phyloP scores from a whole-genome alignment of 2,329 filamentous ascomycete species.

The Cercospora citrullina region DNA sequence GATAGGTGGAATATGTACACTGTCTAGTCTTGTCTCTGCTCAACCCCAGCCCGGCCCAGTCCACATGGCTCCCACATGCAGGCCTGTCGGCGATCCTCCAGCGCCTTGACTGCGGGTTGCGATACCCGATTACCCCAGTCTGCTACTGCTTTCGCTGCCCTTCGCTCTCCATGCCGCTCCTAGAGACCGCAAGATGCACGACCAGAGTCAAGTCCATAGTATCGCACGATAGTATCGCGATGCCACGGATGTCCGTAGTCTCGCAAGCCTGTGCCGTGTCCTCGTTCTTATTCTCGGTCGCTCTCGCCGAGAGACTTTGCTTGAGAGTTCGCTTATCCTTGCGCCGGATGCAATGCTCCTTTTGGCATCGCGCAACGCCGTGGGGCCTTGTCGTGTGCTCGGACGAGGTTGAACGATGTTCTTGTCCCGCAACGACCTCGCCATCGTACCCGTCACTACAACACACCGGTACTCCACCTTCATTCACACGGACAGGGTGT shows the following conservation, averaged over 20 bases:
- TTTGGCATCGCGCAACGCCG: constrained; percentile 6
- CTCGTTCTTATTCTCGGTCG: constrained; percentile 12
- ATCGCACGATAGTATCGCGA: not conserved
- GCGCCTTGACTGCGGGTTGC: not conserved
- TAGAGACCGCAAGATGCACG: not conserved
- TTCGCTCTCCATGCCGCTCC: not conserved
- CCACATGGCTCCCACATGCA: constrained; percentile 5
- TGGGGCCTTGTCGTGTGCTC: not conserved
- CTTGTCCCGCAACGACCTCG: not conserved
- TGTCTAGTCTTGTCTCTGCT: not conserved
- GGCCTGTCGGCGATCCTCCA: constrained; percentile 2
- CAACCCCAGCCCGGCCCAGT: constrained; percentile 3
- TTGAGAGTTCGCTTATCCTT: not conserved
- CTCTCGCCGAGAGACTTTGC: not conserved
- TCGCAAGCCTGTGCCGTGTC: not conserved
- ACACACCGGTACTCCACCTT: not conserved
- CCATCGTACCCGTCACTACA: not conserved
- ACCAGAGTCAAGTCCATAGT: not conserved
- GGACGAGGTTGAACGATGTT: constrained; percentile 1
- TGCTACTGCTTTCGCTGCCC: not conserved
- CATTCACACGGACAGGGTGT: not conserved
- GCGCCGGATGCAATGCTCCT: not conserved
- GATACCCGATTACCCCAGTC: not conserved
- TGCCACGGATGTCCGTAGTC: not conserved
- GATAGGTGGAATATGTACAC: not conserved